Evolutionary conservation across 805 yeast genomes (phyloP).

Genomic region (Candida arabinofermentans): DNA sequence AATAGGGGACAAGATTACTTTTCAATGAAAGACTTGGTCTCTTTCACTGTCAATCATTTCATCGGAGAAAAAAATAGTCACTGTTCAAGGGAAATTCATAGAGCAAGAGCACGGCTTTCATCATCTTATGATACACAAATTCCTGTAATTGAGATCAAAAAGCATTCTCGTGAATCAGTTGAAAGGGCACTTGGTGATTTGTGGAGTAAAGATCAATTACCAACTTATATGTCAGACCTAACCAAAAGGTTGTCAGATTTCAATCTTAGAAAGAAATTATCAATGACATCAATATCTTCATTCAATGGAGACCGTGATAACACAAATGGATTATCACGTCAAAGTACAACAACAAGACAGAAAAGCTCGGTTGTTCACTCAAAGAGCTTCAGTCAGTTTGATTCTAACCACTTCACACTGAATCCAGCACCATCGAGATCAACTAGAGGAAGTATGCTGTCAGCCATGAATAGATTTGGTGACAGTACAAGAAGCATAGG

Average conservation of each 20-base stretch:
- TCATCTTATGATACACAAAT: background rate
- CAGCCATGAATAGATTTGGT: background rate
- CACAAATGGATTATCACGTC: background rate
- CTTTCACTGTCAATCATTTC: constrained; percentile 16
- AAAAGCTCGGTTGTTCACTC: background rate
- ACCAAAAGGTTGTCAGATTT: constrained; percentile 18
- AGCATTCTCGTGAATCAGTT: constrained; percentile 21
- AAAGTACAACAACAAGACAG: background rate
- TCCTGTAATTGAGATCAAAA: constrained; percentile 4
- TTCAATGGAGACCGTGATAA: constrained; percentile 1
- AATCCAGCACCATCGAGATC: background rate
- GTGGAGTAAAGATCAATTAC: constrained; percentile 1
- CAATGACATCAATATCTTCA: constrained; percentile 16
- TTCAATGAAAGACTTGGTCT: constrained; percentile 13
- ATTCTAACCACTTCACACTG: background rate
- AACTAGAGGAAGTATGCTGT: background rate
- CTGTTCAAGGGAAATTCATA: constrained; percentile 5
- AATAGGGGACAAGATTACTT: background rate
- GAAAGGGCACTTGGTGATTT: constrained; percentile 26
- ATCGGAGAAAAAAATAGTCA: constrained; percentile 5
- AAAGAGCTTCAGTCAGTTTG: background rate
- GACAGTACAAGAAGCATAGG: background rate
- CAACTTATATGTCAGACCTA: constrained; percentile 3
- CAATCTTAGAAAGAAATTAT: constrained; percentile 13
- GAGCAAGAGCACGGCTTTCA: background rate